Base-by-base conservation (phyloP, 768 basidiomycete genomes). In the Suillus paluster region DNA sequence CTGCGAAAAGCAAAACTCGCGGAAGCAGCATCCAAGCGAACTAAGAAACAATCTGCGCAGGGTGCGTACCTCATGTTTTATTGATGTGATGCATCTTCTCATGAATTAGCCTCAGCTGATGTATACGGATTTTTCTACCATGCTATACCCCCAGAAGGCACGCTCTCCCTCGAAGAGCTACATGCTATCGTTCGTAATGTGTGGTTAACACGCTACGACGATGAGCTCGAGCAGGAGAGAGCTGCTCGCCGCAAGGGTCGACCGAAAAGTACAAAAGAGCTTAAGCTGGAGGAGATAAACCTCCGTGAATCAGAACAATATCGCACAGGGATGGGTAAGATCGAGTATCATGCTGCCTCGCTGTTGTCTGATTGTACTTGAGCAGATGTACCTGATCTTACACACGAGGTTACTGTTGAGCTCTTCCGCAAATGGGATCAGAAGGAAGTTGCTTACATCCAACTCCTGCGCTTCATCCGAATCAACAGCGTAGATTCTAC, bases 341-440 rank as follows among this genome's bases (percentile, higher is more conserved):
- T 55, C 34, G 41, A 42, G 33, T 42, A 30, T 49, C 50, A 46
- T 67, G 8, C 58, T 58, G 42, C 36, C 9, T 39, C 7, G 34
- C 42, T 33, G 53, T 33, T 36, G 55, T 58, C 53, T 57, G 46
- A 46, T 61, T 53, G 59, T 39, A 58, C 39, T n/a, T 44, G 60
- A 52, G 53, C 70, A 94, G 93, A 95, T 78, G 81, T 94, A 38
- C 83, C 86, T 8, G 93, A 95, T 74, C 80, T 95, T 30, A 94
- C 91, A 0, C 86, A 94, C 65, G 73, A 78, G n/a, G 72, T 80
- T 11, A 94, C 84, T 17, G 88, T 91, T 42, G 82, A 83, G 33
- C 77, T 94, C 4, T 92, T 93, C 71, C 83, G 90, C 44, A 76
- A 78, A 61, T 95, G 93, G 93, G 90, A 94, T 67, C 87, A 90